Base-by-base conservation (phyloP, 176 grass and related monocot species). In the Saccharum spontaneum region DNA sequence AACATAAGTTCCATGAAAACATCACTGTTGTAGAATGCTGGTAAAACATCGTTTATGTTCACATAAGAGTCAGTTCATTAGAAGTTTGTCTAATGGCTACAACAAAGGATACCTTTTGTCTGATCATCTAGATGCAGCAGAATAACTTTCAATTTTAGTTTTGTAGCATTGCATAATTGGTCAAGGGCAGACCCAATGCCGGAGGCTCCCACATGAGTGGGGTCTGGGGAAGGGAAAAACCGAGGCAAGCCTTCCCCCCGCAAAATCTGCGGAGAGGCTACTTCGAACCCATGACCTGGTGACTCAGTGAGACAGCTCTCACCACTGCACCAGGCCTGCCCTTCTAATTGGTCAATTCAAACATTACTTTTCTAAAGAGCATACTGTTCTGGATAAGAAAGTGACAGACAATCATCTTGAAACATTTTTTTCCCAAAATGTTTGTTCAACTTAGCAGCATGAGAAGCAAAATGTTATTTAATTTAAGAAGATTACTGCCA, bases 1-100 rank as follows among this genome's bases (percentile, higher is more conserved):
- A 90, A 86, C 73, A 76, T 64, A 86, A 67, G 30, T 60, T 26
- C 6, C 6, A 82, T 33, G 73, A 82, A 75, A 71, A 77, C 54
- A 71, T 54, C 48, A 69, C 8, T 37, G 30, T 15, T 52, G 20
- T 17, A 68, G 63, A 45, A 83, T 82, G n/a, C 76, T 84, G 31
- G 22, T 16, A 46, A 87, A 5, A 76, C 60, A 83, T 79, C 48
- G 38, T 72, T 63, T 46, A n/a, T 75, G 61, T 80, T 40, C 36
- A 61, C 39, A 31, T 39, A 45, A 82, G 28, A 66, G 81, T 48
- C 45, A 37, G 64, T 37, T 68, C 24, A 36, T n/a, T n/a, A 64
- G 52, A 78, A 64, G n/a, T 52, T 65, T 71, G 55, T 39, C n/a
- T 52, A 14, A 2, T 64, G 43, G 39, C n/a, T 52, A 9, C 3